Conservation (phyloP, 148 eudicot species). For the Polygonum maritimum region DNA sequence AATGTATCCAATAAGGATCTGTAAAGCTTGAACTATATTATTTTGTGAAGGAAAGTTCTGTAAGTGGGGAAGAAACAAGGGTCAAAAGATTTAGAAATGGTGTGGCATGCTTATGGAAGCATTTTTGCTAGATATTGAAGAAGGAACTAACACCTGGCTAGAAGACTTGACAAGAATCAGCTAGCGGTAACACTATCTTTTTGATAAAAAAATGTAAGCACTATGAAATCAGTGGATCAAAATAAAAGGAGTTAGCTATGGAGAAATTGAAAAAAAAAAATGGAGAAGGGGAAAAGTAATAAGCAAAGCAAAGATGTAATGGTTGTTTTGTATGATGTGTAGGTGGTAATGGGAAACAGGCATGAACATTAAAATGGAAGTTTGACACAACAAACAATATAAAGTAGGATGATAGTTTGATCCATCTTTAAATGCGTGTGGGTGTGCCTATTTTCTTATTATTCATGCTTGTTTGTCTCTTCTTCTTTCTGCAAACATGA, state of each 20-base stretch:
- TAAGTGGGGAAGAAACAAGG: neutral
- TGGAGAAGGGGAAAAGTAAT: conserved; percentile 2
- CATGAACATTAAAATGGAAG: conserved; percentile 4
- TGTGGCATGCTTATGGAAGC: neutral
- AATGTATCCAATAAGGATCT: neutral
- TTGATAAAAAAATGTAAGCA: neutral
- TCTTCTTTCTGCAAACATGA: neutral
- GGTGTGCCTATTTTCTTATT: neutral
- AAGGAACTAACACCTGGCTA: neutral
- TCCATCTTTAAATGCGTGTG: neutral
- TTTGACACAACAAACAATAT: neutral
- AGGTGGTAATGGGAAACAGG: neutral
- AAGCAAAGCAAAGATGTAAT: neutral
- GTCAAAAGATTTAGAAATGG: neutral
- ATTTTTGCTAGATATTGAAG: neutral
- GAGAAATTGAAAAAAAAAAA: neutral
- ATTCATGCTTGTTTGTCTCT: conserved; percentile 8
- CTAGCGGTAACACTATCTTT: neutral
- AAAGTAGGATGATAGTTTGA: conserved; percentile 4
- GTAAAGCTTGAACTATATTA: neutral
- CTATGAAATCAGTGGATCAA: neutral
- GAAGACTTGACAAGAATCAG: neutral
- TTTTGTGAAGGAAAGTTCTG: neutral
- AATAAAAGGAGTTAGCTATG: neutral
- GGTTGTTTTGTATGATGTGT: neutral